Evolutionary conservation across 1,139 yeast genomes (phyloP).

Genomic region (Nematodospora anomalae): DNA sequence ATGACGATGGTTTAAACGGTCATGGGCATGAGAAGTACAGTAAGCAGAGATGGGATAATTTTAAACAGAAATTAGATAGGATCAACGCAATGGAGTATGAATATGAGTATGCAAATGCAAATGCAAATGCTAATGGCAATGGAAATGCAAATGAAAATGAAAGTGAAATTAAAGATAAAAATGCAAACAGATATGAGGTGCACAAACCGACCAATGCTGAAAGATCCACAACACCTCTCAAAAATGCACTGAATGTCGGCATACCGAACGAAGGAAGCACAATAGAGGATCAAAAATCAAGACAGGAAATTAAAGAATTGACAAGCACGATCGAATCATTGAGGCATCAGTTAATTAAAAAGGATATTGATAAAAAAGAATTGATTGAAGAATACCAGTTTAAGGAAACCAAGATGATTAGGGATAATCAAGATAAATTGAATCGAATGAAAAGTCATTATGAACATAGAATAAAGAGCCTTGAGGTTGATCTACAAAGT

Average conservation of each 20-base stretch:
- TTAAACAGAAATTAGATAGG: background rate
- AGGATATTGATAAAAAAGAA: slow-evolving; percentile 3
- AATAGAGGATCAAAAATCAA: too few relatives aligned
- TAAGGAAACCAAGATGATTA: slow-evolving; percentile 1
- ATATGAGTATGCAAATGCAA: too few relatives aligned
- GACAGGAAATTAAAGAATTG: too few relatives aligned
- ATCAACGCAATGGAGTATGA: background rate
- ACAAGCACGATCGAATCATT: background rate
- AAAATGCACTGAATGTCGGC: background rate
- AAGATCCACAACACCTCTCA: background rate
- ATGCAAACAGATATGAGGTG: too few relatives aligned
- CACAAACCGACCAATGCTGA: background rate
- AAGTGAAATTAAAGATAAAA: too few relatives aligned
- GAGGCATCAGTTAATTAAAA: background rate
- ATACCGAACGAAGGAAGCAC: background rate
- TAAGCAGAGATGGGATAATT: background rate
- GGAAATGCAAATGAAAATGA: too few relatives aligned
- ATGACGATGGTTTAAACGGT: too few relatives aligned
- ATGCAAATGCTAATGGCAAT: too few relatives aligned
- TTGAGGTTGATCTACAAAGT: background rate
- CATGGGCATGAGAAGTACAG: background rate
- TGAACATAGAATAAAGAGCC: background rate
- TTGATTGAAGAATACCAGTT: slow-evolving; percentile 4
- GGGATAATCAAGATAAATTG: background rate
- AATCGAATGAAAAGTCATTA: background rate